Evolutionary conservation across 768 basidiomycete species (phyloP).

Genomic region (Leucocoprinus leucothites): DNA sequence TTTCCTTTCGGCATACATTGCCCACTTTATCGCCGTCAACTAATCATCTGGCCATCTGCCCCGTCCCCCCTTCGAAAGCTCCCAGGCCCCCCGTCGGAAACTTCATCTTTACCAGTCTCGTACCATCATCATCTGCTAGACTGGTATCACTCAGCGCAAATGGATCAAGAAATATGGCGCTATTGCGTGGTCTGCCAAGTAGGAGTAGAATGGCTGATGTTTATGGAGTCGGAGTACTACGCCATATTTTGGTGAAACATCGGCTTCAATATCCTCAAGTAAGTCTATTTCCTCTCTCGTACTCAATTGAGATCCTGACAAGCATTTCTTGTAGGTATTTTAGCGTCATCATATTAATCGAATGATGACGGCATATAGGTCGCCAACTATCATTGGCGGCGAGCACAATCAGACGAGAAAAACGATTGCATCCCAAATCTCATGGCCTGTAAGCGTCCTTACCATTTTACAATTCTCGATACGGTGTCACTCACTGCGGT

Average conservation of each 20-base stretch:
- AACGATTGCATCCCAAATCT: constrained; percentile 43
- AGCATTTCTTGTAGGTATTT: constrained; percentile 36
- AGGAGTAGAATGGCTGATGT: constrained; percentile 42
- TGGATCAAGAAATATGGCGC: constrained; percentile 46
- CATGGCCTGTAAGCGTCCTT: constrained; percentile 29
- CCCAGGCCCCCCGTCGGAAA: constrained; percentile 26
- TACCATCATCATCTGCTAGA: constrained; percentile 33
- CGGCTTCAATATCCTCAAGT: constrained; percentile 46
- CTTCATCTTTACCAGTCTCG: constrained; percentile 33
- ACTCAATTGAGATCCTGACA: constrained; percentile 20
- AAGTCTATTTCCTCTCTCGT: constrained; percentile 10
- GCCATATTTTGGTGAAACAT: constrained; percentile 38
- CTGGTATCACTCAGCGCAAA: constrained; percentile 40
- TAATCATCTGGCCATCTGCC: constrained; percentile 27
- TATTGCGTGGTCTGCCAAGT: constrained; percentile 41
- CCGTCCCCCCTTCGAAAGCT: constrained; percentile 26
- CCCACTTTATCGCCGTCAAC: constrained; percentile 17
- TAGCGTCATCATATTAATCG: too few species aligned
- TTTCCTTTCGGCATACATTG: background rate
- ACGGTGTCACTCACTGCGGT: too few species aligned
- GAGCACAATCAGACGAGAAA: constrained; percentile 49
- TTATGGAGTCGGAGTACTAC: constrained; percentile 41
- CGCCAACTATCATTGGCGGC: constrained; percentile 45
- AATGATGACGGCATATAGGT: constrained; percentile 40
- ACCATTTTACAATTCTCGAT: too few species aligned